Evolutionary conservation across 2,329 filamentous ascomycete species (phyloP), one percentile per base, ranked within the genome.

Genomic region (Colletotrichum truncatum): DNA sequence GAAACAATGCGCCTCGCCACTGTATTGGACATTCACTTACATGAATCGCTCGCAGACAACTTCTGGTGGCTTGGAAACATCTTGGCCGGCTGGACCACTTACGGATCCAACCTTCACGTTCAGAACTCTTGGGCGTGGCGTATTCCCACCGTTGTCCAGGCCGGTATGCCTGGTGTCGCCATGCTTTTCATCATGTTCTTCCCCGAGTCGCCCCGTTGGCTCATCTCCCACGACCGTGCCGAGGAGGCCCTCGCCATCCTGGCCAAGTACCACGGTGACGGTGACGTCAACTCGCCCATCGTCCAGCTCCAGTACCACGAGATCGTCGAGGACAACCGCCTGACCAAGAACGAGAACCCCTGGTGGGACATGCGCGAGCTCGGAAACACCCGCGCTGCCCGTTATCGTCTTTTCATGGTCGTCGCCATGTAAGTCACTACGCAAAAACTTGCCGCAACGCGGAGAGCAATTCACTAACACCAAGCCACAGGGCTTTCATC

Each of bases 171-270:
- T 12, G 59, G 73, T 1, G 68, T 89, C 8, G 83, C 88, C 39
- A 78, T 84, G 41, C 41, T 86, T 0, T 82, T 93, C 56, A 94
- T 95, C 67, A 71, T 84, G 21, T 69, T 84, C 23, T 93, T 95
- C 80, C 92, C 91, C 0, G 92, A 95, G 76, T 88, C 83, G 3
- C 87, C 87, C 7, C 84, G 90, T 59, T 94, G 92, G 91, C 85
- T 95, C 32, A 92, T 94, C 72, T 80, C 28, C 75, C 81, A 89
- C 66, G 84, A 87, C 67, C 82, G 85, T 25, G 77, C 82, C 11
- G 85, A 88, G 21, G 81, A 89, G 67, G 87, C 86, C 1, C 77
- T 85, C 12, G 79, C 81, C 9, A 83, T 87, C 16, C 80, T 91
- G 64, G 81, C 84, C 16, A 87, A 85, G 68, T 90, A 85, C 70